Conservation (phyloP, 2,329 filamentous ascomycete genomes). For the Herpotrichia juniperi region DNA sequence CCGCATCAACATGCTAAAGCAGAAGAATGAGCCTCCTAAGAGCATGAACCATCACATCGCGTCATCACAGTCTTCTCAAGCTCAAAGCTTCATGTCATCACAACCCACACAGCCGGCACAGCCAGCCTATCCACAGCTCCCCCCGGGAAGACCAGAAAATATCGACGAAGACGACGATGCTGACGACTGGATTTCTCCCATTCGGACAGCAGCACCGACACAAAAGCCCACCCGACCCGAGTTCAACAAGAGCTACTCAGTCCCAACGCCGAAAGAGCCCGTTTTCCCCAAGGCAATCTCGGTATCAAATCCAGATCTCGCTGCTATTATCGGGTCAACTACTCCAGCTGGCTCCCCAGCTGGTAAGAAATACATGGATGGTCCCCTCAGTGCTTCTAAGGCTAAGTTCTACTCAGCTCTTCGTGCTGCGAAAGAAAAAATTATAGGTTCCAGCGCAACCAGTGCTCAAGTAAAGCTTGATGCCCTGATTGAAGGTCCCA, state of each 20-base stretch:
- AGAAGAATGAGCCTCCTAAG: constrained; percentile 47
- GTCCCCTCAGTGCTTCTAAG: constrained; percentile 88
- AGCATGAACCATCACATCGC: constrained; percentile 46
- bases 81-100: constrained; percentile 31
- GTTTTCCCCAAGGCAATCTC: constrained; percentile 53
- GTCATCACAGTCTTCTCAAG: constrained; percentile 32
- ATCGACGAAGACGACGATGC: constrained; percentile 56
- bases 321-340: constrained; percentile 53
- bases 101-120: constrained; percentile 23
- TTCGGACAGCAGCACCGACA: constrained; percentile 45
- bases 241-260: constrained; percentile 65
- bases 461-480: constrained; percentile 66
- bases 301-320: constrained; percentile 51
- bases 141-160: constrained; percentile 27
- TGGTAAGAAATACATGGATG: constrained; percentile 66
- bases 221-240: constrained; percentile 50
- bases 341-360: constrained; percentile 63
- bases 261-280: constrained; percentile 48
- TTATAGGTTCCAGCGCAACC: constrained; percentile 73
- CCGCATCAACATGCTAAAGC: constrained; percentile 80
- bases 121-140: constrained; percentile 50
- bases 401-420: constrained; percentile 90
- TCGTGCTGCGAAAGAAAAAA: constrained; percentile 83
- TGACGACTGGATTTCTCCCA: constrained; percentile 66
- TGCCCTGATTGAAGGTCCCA: constrained; percentile 48